phyloP scores from a whole-genome alignment of 495 filamentous ascomycete species.

The Amphirosellinia nigrospora region DNA sequence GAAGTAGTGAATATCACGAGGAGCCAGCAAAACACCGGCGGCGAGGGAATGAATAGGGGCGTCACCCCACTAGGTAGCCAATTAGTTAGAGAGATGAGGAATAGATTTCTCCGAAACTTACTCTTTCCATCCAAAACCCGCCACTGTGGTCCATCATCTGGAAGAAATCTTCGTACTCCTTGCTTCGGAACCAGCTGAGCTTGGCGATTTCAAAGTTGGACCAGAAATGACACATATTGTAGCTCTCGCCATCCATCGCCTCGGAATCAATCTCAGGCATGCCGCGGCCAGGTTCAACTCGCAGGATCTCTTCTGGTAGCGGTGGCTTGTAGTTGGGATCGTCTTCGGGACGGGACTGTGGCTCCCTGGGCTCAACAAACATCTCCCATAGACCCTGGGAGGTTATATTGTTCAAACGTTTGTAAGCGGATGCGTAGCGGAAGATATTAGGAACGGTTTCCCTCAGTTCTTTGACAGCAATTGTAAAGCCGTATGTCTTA shows the following conservation, averaged over 20 bases:
- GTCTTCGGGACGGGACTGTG: slow-evolving; percentile 54
- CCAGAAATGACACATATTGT: slow-evolving; percentile 99
- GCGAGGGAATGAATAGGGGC: slow-evolving; percentile 98
- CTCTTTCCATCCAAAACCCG: slow-evolving; percentile 98
- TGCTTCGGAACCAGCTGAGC: slow-evolving; percentile 93
- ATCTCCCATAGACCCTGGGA: slow-evolving; percentile 98
- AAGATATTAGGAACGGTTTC: slow-evolving; percentile 99
- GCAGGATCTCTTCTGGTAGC: slow-evolving; percentile 83
- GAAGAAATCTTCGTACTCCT: slow-evolving; percentile 98
- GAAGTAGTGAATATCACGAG: slow-evolving; percentile 95
- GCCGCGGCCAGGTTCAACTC: slow-evolving; percentile 73
- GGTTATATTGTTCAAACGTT: slow-evolving; percentile 86
- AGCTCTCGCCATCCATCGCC: slow-evolving; percentile 95
- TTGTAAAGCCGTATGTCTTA: slow-evolving; percentile 99
- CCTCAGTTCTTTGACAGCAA: slow-evolving; percentile 97
- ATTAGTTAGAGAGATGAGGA: slow-evolving; percentile 18
- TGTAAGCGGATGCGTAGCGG: slow-evolving; percentile 99
- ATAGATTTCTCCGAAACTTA: slow-evolving; percentile 52
- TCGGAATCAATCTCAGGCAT: slow-evolving; percentile 86
- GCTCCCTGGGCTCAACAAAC: slow-evolving; percentile 83
- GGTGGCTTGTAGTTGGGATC: slow-evolving; percentile 73
- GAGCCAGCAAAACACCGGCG: slow-evolving; percentile 82
- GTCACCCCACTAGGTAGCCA: slow-evolving; percentile 83
- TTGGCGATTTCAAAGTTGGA: slow-evolving; percentile 99
- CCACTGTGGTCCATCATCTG: slow-evolving; percentile 98